Evolutionary conservation across 176 grass and related monocot genomes (phyloP).

Genomic region (Zoysia pacifica): DNA sequence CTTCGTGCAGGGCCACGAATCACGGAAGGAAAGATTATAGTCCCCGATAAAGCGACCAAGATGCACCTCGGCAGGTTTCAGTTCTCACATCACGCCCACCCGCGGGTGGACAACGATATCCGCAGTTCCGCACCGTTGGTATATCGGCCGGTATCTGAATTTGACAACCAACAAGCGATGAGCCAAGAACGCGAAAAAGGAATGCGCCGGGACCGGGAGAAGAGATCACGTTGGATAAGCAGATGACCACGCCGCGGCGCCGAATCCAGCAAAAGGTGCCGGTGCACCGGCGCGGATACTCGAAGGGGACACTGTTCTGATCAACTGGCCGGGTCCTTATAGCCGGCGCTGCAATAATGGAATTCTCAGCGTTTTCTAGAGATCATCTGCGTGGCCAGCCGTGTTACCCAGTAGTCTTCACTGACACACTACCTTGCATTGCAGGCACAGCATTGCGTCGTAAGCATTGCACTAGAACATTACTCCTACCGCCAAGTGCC

Average conservation of each 20-base stretch:
- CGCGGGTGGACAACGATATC: slow-evolving; percentile 14
- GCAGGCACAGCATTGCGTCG: background rate
- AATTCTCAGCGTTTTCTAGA: slow-evolving; percentile 19
- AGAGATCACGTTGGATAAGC: background rate
- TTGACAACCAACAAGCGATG: background rate
- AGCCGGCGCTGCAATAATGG: background rate
- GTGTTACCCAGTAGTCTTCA: background rate
- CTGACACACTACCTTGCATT: background rate
- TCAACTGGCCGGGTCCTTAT: background rate
- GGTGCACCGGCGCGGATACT: background rate
- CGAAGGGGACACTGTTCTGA: slow-evolving; percentile 29
- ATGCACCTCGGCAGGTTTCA: background rate
- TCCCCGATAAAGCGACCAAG: background rate
- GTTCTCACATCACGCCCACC: background rate
- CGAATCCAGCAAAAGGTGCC: slow-evolving; percentile 25
- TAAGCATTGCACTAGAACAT: slow-evolving; percentile 39
- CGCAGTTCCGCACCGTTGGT: background rate
- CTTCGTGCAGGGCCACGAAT: background rate
- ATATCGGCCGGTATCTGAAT: background rate
- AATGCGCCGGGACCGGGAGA: background rate
- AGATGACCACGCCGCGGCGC: slow-evolving; percentile 2
- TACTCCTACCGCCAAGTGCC: slow-evolving; percentile 8
- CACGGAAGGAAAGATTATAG: background rate
- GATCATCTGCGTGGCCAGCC: slow-evolving; percentile 3
- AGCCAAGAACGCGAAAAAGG: background rate